These are phyloP conservation scores for Aureobasidium pullulans DNA, from an alignment of 2,329 filamentous ascomycete genomes.

Conservation along the genomic window DNA sequence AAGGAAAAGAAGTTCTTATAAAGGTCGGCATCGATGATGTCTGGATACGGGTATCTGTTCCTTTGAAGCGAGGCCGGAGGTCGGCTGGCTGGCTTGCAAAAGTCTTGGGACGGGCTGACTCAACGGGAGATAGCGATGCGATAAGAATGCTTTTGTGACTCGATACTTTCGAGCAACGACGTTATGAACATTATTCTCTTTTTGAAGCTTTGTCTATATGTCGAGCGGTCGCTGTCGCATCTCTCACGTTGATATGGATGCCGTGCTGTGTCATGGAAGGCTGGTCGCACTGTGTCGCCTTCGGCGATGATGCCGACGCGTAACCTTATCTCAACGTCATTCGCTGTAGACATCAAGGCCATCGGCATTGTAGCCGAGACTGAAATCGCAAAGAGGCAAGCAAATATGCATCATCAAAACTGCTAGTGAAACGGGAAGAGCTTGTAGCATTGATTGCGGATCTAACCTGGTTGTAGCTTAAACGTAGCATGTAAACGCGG, in stretches of 20 bases:
- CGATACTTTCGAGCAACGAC: conserved; percentile 1
- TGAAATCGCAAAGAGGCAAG: too few species aligned
- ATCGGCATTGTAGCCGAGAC: background rate
- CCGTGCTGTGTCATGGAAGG: too few species aligned
- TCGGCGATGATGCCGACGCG: background rate
- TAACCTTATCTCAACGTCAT: conserved; percentile 4
- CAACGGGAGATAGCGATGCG: conserved; percentile 1
- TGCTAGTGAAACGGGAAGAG: too few species aligned
- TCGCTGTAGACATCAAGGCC: background rate
- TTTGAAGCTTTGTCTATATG: too few species aligned
- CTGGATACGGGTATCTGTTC: background rate
- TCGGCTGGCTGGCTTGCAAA: conserved; percentile 1
- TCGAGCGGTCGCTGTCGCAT: too few species aligned
- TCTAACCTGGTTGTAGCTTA: too few species aligned
- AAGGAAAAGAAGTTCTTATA: background rate
- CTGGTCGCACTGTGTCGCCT: too few species aligned
- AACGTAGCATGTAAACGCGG: too few species aligned
- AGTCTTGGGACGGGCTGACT: background rate
- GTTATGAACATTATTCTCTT: background rate
- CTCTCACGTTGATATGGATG: too few species aligned
- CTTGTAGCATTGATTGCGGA: too few species aligned
- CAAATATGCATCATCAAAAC: too few species aligned
- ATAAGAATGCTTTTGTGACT: background rate
- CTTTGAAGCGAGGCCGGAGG: conserved; percentile 1
- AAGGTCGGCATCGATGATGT: background rate